Conservation (phyloP, 345 rosid genomes). For the Brassica juncea region DNA sequence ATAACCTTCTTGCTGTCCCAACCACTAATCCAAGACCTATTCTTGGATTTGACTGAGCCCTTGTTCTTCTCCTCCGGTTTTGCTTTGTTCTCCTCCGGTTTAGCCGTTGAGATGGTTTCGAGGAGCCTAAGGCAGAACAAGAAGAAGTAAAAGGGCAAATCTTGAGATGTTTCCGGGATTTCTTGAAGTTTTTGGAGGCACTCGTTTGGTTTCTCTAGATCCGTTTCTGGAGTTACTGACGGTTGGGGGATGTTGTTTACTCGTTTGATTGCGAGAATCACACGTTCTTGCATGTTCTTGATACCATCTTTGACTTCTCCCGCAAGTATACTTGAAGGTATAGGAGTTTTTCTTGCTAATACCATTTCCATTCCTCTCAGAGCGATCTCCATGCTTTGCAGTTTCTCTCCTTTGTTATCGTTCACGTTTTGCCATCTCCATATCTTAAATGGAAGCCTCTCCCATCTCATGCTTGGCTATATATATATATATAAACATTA, state of each 20-base stretch:
- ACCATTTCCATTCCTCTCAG: conserved; percentile 88
- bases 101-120: conserved; percentile 41
- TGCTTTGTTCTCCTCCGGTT: conserved; percentile 33
- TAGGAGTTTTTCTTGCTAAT: conserved; percentile 42
- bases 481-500: conserved; percentile 1
- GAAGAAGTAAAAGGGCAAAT: conserved; percentile 75
- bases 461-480: conserved; percentile 84
- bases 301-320: conserved; percentile 49
- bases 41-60: conserved; percentile 19
- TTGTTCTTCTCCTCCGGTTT: conserved; percentile 36
- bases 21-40: conserved; percentile 23
- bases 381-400: conserved; percentile 57
- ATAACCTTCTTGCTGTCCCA: conserved; percentile 45
- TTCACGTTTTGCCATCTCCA: conserved; percentile 45
- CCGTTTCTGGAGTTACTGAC: conserved; percentile 57
- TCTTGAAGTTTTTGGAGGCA: conserved; percentile 52
- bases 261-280: conserved; percentile 44
- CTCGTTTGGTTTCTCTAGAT: conserved; percentile 38
- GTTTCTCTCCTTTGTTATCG: conserved; percentile 48
- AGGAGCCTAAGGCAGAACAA: conserved; percentile 70
- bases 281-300: conserved; percentile 49
- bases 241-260: conserved; percentile 44
- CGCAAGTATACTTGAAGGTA: conserved; percentile 42
- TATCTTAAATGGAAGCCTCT: conserved; percentile 62
- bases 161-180: conserved; percentile 50